Evolutionary conservation across 495 filamentous ascomycete genomes (phyloP).

Genomic region (Penicillium waksmanii): DNA sequence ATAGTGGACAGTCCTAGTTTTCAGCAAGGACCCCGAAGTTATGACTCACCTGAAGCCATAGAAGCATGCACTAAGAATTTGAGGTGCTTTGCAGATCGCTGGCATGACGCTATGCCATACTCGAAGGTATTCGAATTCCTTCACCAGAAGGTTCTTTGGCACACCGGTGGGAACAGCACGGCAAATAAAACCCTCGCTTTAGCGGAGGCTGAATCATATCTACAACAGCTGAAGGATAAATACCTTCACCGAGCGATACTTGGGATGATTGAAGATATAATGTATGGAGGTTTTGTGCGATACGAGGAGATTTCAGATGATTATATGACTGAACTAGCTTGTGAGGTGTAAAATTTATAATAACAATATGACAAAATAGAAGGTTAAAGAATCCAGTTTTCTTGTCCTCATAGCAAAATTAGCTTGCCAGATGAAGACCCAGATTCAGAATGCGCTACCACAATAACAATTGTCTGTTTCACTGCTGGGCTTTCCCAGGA

Average conservation of each 20-base stretch:
- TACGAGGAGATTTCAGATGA: conserved; percentile 11
- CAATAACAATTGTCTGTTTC: conserved; percentile 33
- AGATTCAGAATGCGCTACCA: conserved; percentile 21
- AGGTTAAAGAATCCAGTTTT: neutral
- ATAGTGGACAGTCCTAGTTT: conserved; percentile 9
- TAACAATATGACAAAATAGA: neutral
- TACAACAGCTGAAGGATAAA: conserved; percentile 31
- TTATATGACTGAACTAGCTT: conserved; percentile 15
- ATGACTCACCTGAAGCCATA: conserved; percentile 28
- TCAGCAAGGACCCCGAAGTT: conserved; percentile 7
- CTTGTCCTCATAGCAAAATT: conserved; percentile 25
- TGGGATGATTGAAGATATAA: conserved; percentile 41
- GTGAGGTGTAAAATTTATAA: conserved; percentile 6
- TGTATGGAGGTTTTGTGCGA: conserved; percentile 21
- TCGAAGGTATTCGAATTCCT: conserved; percentile 29
- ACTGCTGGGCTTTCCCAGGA: conserved; percentile 37
- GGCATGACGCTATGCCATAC: conserved; percentile 35
- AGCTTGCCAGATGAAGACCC: conserved; percentile 31
- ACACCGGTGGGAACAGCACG: neutral
- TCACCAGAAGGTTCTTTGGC: conserved; percentile 17
- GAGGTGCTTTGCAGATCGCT: conserved; percentile 31
- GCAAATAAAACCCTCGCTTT: neutral
- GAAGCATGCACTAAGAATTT: conserved; percentile 28
- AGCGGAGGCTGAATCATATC: conserved; percentile 24
- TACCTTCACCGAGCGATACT: conserved; percentile 36